Base-by-base conservation (phyloP, 805 yeast genomes). In the Dipodascus albidus region DNA sequence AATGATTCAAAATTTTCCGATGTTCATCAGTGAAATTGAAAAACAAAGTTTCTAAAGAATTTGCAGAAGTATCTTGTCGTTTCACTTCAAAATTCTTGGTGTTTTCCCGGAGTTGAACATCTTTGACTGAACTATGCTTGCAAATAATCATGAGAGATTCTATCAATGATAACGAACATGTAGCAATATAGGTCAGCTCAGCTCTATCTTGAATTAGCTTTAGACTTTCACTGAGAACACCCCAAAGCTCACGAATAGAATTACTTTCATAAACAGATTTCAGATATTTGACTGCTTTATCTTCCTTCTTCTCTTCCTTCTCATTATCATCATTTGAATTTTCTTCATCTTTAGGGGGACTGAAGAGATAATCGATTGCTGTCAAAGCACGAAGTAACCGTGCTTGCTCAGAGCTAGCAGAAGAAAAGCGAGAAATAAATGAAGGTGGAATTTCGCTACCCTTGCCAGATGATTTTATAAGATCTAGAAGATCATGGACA, bases 141-240 rank as follows among this genome's bases (percentile, higher is more conserved):
- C 96, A 89, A n/a, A 93, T 93, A 50, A 91, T 96, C 95, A 93
- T 88, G 54, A 93, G 73, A 0, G 96, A 82, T 65, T 91, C 99
- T 56, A 91, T 87, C 56, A 89, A 68, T 0, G 98, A 97, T 22
- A 91, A 72, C 22, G 90, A 69, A 0, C 87, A 83, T 1, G 95
- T 84, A 0, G 96, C 89, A 48, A 87, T 79, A 49, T 81, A 80
- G 21, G 78, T 70, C 58, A 83, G 69, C 15, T 73, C 72, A 15
- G 77, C 74, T 44, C 78, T 76, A 21, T 77, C 81, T 62, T 83
- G 91, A 54, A 86, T 71, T 3, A 76, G 73, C 47, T 80, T 68
- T 60, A 88, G 71, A 59, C 87, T 82, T 50, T 80, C 85, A 69
- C 93, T 84, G 49, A 87, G 73, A 0, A 89, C 85, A 42, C 82